phyloP scores from a whole-genome alignment of 441 rosid species.

The Adansonia grandidieri region DNA sequence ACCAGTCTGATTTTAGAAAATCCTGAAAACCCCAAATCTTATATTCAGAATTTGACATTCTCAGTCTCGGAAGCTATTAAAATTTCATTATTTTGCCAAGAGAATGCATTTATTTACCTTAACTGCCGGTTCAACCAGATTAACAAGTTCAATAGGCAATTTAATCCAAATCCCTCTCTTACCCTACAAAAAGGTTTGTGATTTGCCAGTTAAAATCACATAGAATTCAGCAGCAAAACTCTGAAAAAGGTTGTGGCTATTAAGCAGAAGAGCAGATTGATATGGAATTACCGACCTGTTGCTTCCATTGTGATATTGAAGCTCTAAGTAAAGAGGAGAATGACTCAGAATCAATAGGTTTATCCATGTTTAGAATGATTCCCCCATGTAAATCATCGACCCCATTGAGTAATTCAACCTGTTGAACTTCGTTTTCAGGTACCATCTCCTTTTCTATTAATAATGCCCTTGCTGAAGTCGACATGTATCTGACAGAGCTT shows the following conservation, averaged over 20 bases:
- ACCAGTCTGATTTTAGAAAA: neutral
- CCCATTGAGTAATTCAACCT: conserved; percentile 30
- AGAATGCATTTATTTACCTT: conserved; percentile 40
- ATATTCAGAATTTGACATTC: neutral
- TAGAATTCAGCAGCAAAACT: neutral
- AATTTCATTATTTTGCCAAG: neutral
- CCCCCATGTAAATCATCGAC: conserved; percentile 43
- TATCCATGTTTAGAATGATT: conserved; percentile 32
- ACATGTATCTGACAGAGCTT: conserved; percentile 21
- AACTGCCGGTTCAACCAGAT: conserved; percentile 66
- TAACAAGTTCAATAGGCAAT: conserved; percentile 44
- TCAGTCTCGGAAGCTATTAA: neutral
- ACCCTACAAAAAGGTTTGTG: conserved; percentile 40
- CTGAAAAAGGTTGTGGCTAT: too few species aligned
- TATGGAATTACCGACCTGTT: conserved; percentile 35
- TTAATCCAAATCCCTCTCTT: conserved; percentile 66
- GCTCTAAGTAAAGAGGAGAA: conserved; percentile 41
- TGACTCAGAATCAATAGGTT: conserved; percentile 30
- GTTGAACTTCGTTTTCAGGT: conserved; percentile 28
- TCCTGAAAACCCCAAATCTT: neutral
- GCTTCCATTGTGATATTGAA: conserved; percentile 46
- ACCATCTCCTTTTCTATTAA: conserved; percentile 19
- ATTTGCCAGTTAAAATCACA: neutral
- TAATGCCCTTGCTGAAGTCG: conserved; percentile 27
- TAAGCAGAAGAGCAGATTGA: neutral